A percentile compares a stretch with the other conserved stretches of the same genome.
Evolutionary conservation across 768 basidiomycete species (phyloP).

Genomic region (Kwoniella shandongensis): DNA sequence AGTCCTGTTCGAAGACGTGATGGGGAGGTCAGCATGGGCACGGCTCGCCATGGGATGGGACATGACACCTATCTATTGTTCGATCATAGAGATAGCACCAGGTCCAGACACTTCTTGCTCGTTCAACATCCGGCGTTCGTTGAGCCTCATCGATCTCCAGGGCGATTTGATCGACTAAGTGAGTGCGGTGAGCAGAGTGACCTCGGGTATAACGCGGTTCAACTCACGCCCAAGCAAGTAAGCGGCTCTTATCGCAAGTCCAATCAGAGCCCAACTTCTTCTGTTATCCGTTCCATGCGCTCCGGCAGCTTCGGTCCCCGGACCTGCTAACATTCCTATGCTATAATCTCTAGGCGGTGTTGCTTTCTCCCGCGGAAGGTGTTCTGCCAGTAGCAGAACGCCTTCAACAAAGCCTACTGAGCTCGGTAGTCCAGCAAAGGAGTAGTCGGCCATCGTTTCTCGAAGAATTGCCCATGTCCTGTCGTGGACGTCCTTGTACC

Average conservation of each 20-base stretch:
- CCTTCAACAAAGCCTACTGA: conserved; percentile 50
- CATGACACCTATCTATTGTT: conserved; percentile 35
- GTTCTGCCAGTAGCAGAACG: conserved; percentile 46
- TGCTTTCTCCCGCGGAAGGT: conserved; percentile 38
- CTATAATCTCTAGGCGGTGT: conserved; percentile 5
- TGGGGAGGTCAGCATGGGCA: conserved; percentile 12
- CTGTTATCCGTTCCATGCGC: conserved; percentile 48
- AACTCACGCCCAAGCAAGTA: conserved; percentile 46
- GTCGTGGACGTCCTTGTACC: conserved; percentile 37
- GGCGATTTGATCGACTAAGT: conserved; percentile 35
- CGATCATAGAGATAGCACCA: conserved; percentile 49
- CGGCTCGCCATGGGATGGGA: background rate
- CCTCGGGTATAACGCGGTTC: background rate
- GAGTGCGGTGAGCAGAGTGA: background rate
- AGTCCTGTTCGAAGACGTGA: conserved; percentile 46
- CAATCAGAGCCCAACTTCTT: conserved; percentile 47
- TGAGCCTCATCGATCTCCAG: conserved; percentile 33
- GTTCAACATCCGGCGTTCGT: conserved; percentile 28
- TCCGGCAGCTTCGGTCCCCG: conserved; percentile 23
- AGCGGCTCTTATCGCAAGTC: conserved; percentile 47
- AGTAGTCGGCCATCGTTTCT: conserved; percentile 39
- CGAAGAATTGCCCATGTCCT: conserved; percentile 41
- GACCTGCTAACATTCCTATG: conserved; percentile 16
- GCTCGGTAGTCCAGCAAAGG: conserved; percentile 37
- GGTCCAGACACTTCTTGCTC: conserved; percentile 46